Base-by-base conservation (phyloP, 371 early-diverging fungal genomes). In the Fennellomyces sp. region DNA sequence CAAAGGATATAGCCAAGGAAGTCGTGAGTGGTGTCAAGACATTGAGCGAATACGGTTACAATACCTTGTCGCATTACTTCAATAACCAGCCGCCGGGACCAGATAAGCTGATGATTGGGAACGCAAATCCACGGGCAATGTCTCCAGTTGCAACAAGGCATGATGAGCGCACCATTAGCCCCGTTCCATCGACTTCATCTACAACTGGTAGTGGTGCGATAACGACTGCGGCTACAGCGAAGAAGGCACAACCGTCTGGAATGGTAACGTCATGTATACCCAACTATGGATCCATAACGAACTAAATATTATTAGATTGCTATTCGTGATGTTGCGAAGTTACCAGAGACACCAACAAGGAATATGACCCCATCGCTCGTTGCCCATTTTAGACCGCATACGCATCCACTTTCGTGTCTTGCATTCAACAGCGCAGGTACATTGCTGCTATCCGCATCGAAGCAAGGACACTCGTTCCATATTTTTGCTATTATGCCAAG, bases 341-440 rank as follows among this genome's bases (percentile, higher is more conserved):
- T 78, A 39, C 66, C 76, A n/a, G 58, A 41, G 0, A 25, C 63
- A 21, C 65, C 68, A 13, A 61, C 63, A 6, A 55, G 78, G 53
- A 71, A 72, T 60, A 45, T 78, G 36, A 61, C 70, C 36, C 47
- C 76, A 3, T 79, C 84, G 6, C 66, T 85, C 11, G 54, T 89
- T 8, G 86, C 90, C 11, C 91, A 91, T 61, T 92, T 91, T 73
- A 81, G 86, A 61, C 88, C 90, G 0, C 94, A 94, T 58, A 76
- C 79, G 8, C 89, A 92, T 64, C 85, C 89, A 1, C 76, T 92
- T 11, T 78, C 87, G 5, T 73, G 84, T 29, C 65, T 91, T 11
- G 69, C 74, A 13, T 90, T 92, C 42, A 89, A 88, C 51, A 76
- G 79, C 12, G 80, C 88, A 11, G 89, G 91, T 17, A 88, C 89